Evolutionary conservation across 2,329 filamentous ascomycete genomes (phyloP).

Genomic region (Leptographium galeiforme): DNA sequence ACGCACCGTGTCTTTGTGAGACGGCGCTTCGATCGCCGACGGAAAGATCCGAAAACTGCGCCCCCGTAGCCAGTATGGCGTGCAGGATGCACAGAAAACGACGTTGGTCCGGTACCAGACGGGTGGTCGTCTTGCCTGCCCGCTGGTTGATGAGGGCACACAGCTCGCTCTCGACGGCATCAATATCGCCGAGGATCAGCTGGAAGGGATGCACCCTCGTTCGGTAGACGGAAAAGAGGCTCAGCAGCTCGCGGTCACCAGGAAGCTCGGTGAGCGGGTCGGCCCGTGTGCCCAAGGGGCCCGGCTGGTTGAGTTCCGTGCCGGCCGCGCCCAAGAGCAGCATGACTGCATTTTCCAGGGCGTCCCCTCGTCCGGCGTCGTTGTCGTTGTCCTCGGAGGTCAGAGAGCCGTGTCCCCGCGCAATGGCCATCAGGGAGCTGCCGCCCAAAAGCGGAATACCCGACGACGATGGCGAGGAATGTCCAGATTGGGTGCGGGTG

Average conservation of each 20-base stretch:
- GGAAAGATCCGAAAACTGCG: background rate
- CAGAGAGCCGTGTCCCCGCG: background rate
- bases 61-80: background rate
- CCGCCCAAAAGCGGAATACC: background rate
- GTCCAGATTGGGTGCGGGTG: background rate
- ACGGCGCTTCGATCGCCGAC: background rate
- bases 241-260: background rate
- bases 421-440: background rate
- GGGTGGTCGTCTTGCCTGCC: background rate
- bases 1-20: background rate
- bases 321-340: background rate
- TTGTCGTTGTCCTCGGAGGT: background rate
- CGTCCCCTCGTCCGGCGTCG: background rate
- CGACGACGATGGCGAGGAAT: background rate
- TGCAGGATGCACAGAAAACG: background rate
- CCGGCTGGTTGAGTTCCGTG: background rate
- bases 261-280: background rate
- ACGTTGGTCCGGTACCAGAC: background rate
- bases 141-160: background rate
- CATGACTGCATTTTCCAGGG: background rate
- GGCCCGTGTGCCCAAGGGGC: background rate
- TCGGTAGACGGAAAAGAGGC: background rate
- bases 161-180: background rate
- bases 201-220: background rate
- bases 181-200: background rate